Evolutionary conservation across 2,329 filamentous ascomycete species (phyloP).

Genomic region (Colletotrichum sp.): DNA sequence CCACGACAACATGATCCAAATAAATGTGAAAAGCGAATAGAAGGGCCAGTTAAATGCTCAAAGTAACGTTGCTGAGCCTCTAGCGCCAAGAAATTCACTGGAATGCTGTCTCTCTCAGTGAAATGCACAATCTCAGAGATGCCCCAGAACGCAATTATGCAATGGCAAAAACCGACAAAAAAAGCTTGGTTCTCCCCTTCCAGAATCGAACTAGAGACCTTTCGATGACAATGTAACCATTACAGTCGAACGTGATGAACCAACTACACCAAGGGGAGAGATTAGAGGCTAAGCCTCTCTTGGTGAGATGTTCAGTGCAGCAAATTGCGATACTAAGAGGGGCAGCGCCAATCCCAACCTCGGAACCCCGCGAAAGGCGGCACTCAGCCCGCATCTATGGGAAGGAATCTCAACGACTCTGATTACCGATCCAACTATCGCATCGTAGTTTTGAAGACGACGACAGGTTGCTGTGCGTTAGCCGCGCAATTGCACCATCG

Average conservation of each 20-base stretch:
- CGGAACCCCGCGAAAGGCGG: background rate
- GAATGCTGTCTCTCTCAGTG: background rate
- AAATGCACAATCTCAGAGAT: background rate
- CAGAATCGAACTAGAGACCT: background rate
- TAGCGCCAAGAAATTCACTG: background rate
- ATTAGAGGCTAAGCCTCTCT: background rate
- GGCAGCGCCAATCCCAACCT: background rate
- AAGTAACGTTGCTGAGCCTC: background rate
- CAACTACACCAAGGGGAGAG: background rate
- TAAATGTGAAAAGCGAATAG: background rate
- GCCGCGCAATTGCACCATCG: background rate
- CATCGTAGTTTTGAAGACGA: background rate
- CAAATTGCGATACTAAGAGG: background rate
- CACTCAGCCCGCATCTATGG: background rate
- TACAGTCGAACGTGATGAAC: background rate
- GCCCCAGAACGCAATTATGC: background rate
- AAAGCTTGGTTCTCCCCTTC: background rate
- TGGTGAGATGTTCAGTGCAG: background rate
- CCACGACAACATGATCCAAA: background rate
- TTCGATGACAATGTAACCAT: background rate
- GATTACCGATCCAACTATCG: background rate
- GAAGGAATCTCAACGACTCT: background rate
- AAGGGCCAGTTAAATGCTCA: background rate
- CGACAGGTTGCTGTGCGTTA: background rate
- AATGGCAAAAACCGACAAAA: background rate